Evolutionary conservation across 208 protist species (phyloP).

Genomic region (Leishmania braziliensis): DNA sequence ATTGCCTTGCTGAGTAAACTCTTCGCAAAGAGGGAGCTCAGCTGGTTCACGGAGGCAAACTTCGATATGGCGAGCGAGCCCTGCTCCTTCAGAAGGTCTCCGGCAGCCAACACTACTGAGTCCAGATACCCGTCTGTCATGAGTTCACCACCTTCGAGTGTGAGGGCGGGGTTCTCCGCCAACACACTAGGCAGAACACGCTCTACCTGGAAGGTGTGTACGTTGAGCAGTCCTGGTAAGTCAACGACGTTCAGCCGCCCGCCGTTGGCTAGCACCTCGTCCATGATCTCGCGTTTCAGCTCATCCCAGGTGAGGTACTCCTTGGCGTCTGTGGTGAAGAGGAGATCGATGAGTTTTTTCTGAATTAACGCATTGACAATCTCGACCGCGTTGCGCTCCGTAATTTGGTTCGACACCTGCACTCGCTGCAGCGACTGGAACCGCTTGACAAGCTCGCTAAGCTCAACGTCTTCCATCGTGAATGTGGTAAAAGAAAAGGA

Average conservation of each 20-base stretch:
- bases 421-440: constrained; percentile 76
- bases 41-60: constrained; percentile 62
- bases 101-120: constrained; percentile 47
- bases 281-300: constrained; percentile 72
- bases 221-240: constrained; percentile 67
- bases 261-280: constrained; percentile 73
- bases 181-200: constrained; percentile 67
- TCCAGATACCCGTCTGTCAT: constrained; percentile 73
- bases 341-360: constrained; percentile 69
- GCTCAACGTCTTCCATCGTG: constrained; percentile 50
- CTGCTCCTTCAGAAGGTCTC: constrained; percentile 58
- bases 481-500: background rate
- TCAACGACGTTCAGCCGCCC: constrained; percentile 80
- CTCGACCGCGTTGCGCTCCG: constrained; percentile 82
- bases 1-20: constrained; percentile 53
- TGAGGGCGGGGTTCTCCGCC: constrained; percentile 47
- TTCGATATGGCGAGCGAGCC: constrained; percentile 64
- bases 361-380: constrained; percentile 75
- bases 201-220: constrained; percentile 71
- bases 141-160: constrained; percentile 63
- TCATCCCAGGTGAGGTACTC: constrained; percentile 87
- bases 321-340: constrained; percentile 83
- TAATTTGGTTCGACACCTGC: constrained; percentile 68
- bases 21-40: constrained; percentile 68
- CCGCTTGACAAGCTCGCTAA: constrained; percentile 62